Evolutionary conservation across 2,329 filamentous ascomycete species (phyloP).

Genomic region (Ilyonectria sp.): DNA sequence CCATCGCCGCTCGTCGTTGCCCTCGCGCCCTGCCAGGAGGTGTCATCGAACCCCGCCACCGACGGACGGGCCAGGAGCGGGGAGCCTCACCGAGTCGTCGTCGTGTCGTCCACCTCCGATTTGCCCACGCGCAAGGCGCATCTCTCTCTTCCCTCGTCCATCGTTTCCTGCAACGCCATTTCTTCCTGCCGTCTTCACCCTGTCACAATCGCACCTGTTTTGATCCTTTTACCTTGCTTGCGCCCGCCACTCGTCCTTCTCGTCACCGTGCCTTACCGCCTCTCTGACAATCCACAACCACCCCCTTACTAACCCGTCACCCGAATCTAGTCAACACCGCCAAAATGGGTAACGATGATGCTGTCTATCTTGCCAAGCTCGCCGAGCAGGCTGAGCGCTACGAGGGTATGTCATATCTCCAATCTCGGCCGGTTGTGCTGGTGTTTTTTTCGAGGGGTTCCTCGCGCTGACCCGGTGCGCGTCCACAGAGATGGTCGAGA

Average conservation of each 20-base stretch:
- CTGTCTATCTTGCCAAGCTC: constrained; percentile 99
- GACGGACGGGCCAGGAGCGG: constrained; percentile 48
- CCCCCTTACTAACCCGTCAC: constrained; percentile 44
- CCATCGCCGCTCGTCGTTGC: constrained; percentile 26
- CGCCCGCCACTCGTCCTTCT: constrained; percentile 31
- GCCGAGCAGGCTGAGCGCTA: constrained; percentile 99
- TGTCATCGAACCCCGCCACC: constrained; percentile 47
- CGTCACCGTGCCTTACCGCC: constrained; percentile 35
- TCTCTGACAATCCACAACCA: constrained; percentile 40
- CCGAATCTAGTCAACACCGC: constrained; percentile 53
- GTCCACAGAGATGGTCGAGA: constrained; percentile 92
- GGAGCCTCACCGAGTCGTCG: constrained; percentile 50
- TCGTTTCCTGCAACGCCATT: constrained; percentile 34
- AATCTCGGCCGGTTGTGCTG: constrained; percentile 3
- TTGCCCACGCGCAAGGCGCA: constrained; percentile 45
- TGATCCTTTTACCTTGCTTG: constrained; percentile 36
- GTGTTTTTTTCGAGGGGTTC: constrained; percentile 17
- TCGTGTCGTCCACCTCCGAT: constrained; percentile 30
- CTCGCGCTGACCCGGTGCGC: constrained; percentile 54
- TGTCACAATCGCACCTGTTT: constrained; percentile 33
- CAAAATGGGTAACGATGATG: constrained; percentile 99
- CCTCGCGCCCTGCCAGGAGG: constrained; percentile 35
- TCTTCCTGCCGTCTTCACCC: constrained; percentile 29
- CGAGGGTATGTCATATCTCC: constrained; percentile 79
- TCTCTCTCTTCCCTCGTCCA: constrained; percentile 38